Conservation (phyloP, 2,329 filamentous ascomycete species). For the Ophiostoma perfectum region DNA sequence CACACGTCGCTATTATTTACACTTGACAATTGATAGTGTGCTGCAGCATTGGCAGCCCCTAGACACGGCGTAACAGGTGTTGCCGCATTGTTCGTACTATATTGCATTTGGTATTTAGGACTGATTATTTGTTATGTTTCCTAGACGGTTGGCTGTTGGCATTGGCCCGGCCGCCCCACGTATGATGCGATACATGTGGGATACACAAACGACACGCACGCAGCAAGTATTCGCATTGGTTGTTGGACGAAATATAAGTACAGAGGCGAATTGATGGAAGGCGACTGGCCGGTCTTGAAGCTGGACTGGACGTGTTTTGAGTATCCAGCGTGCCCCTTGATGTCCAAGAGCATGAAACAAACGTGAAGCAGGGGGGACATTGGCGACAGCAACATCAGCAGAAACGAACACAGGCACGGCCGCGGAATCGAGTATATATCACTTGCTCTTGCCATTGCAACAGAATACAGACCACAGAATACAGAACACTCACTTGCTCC, state of each 20-base stretch:
- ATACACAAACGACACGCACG: neutral
- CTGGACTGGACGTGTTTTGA: neutral
- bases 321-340: constrained; percentile 6
- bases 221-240: neutral
- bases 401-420: neutral
- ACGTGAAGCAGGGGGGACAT: constrained; percentile 5
- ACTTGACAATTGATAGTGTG: neutral
- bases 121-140: no score
- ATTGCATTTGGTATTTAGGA: neutral
- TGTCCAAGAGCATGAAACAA: neutral
- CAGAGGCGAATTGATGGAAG: no score
- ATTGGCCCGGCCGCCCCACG: no score
- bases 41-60: neutral
- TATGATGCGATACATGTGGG: neutral
- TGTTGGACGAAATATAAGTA: neutral
- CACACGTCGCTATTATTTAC: neutral
- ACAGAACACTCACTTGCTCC: neutral
- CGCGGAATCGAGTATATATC: no score
- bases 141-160: no score
- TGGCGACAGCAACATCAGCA: constrained; percentile 7
- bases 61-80: neutral
- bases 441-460: no score
- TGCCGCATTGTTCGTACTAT: neutral
- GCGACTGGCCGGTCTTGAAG: no score
- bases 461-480: neutral